Percentiles rank a stretch among this genome's conserved stretches.
Evolutionary conservation across 2,329 filamentous ascomycete species (phyloP).

Genomic region (Cryphonectria naterciae): DNA sequence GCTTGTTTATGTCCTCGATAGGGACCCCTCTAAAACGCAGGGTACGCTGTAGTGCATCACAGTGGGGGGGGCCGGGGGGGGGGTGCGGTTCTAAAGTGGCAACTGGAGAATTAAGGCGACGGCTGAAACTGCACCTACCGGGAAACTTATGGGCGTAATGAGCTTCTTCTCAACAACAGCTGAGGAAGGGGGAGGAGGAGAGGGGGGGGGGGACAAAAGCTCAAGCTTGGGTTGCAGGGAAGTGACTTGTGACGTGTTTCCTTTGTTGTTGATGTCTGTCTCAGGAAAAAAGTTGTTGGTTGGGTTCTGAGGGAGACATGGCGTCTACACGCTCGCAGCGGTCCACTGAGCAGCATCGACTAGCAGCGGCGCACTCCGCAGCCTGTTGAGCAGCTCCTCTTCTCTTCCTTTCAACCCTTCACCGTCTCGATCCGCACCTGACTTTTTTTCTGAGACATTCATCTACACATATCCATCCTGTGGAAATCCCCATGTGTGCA

Average conservation of each 20-base stretch:
- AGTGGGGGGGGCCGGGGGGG: neutral
- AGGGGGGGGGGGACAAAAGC: neutral
- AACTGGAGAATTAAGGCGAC: neutral
- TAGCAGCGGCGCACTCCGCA: neutral
- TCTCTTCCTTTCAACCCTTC: neutral
- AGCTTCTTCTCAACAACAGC: neutral
- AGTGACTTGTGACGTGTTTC: neutral
- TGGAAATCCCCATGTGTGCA: too few relatives aligned
- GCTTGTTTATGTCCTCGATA: neutral
- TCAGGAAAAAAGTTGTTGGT: neutral
- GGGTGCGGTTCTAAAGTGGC: neutral
- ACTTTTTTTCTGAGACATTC: neutral
- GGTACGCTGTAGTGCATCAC: neutral
- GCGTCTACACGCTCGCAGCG: neutral
- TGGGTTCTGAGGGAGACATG: neutral
- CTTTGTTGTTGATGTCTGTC: neutral
- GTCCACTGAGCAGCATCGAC: neutral
- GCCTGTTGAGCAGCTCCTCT: neutral
- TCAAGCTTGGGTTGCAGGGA: neutral
- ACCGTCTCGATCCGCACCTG: neutral
- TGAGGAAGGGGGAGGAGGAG: neutral
- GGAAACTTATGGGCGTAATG: neutral
- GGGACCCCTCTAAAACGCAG: neutral
- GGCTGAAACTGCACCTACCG: neutral
- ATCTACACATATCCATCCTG: neutral